Evolutionary conservation across 441 rosid species (phyloP), one percentile per base, ranked within the genome.

Genomic region (Biscutella laevigata): DNA sequence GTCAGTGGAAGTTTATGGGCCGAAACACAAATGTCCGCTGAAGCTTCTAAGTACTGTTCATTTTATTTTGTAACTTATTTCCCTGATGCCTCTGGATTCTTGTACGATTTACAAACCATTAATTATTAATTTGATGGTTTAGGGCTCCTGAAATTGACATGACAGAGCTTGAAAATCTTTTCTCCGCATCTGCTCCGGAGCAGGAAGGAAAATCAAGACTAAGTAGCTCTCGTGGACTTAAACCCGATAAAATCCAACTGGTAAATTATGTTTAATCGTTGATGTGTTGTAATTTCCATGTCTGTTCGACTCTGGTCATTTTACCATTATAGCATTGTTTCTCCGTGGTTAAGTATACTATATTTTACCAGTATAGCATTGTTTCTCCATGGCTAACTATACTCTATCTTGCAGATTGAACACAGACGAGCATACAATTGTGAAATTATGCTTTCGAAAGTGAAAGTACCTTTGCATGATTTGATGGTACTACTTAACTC

Each of bases 391-490:
- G 25, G 38, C 50, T 49, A n/a, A n/a, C n/a, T n/a, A n/a, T n/a
- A 38, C 41, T 49, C 13, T 33, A 15, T 36, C 43, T 27, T 70
- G 71, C 78, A 91, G 98, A 77, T 87, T 77, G 98, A 91, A 7
- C 97, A 81, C 62, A 76, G 94, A 53, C 88, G 96, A 37, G 96
- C 98, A 42, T 91, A 91, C 69, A 91, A 91, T 62, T 87, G 98
- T 42, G 98, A 91, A 72, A 91, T 91, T 49, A 84, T 91, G 98
- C 98, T 91, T 77, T 84, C 98, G 57, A 84, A 91, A 74, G 98
- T 91, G 71, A 91, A 84, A 71, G 82, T 81, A 41, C 96, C 96
- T 11, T 67, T 85, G 64, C 79, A 72, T 30, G 95, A 87, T 16
- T 73, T 91, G 65, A 84, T 74, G 92, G 98, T 91, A 28, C 78